These are phyloP conservation scores for Pichia cactophila DNA, from an alignment of 1,139 yeast species.

Conservation along the genomic window DNA sequence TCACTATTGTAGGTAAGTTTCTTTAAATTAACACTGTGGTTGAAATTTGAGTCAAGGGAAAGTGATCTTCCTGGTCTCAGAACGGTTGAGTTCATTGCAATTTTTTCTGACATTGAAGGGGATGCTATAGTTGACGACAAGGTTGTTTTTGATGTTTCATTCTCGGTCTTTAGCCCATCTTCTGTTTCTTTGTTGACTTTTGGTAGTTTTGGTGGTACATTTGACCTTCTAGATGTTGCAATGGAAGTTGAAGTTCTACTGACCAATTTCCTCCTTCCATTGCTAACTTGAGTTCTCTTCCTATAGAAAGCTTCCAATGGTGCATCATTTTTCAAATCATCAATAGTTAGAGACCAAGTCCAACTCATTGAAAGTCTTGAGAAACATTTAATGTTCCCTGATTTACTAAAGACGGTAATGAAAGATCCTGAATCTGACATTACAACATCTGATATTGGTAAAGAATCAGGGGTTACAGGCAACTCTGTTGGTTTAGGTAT, in stretches of 20 bases:
- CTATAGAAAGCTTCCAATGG: constrained; percentile 57
- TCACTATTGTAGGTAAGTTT: constrained; percentile 19
- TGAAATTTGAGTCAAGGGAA: constrained; percentile 27
- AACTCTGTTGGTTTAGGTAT: constrained; percentile 39
- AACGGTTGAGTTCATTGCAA: neutral
- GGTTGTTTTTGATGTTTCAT: neutral
- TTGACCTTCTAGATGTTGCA: neutral
- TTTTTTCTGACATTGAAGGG: neutral
- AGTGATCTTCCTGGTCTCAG: constrained; percentile 16
- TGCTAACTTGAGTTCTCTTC: constrained; percentile 23
- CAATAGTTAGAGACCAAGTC: constrained; percentile 41
- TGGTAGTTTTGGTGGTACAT: neutral
- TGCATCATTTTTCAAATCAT: constrained; percentile 27
- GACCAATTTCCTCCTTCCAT: constrained; percentile 12
- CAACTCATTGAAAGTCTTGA: constrained; percentile 46
- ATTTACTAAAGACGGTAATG: constrained; percentile 50
- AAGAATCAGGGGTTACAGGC: constrained; percentile 39
- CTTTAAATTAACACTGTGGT: constrained; percentile 20
- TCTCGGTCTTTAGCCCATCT: neutral
- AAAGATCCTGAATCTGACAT: constrained; percentile 55
- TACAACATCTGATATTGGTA: constrained; percentile 63
- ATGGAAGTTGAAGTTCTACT: constrained; percentile 3
- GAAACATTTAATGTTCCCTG: constrained; percentile 50
- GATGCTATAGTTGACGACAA: neutral
- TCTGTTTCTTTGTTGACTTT: neutral